Percentiles rank a stretch among this genome's conserved stretches.
phyloP scores from a whole-genome alignment of 2,329 filamentous ascomycete genomes.

The Trematosphaeria pertusa region DNA sequence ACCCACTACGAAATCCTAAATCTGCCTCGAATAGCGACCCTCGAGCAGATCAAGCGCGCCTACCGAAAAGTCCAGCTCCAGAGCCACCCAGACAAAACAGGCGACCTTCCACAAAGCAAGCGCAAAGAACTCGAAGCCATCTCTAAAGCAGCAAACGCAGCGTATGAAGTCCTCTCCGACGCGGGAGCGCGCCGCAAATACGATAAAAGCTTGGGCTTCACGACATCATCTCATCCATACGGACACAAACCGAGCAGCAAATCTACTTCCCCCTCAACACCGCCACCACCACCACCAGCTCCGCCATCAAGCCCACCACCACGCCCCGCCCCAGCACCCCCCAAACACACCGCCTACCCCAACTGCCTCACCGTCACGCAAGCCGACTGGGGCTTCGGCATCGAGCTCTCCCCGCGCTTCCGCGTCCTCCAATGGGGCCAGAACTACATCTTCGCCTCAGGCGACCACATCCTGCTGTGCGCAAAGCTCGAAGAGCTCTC shows the following conservation, averaged over 20 bases:
- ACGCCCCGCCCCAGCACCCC: too few species aligned
- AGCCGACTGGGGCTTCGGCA: neutral
- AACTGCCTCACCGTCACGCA: neutral
- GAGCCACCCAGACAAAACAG: slow-evolving; percentile 6
- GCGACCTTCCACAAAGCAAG: neutral
- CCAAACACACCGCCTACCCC: neutral
- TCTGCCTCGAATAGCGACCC: too few species aligned
- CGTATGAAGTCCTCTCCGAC: slow-evolving; percentile 3
- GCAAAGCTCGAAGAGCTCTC: neutral
- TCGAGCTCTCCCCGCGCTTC: neutral
- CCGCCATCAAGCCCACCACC: too few species aligned
- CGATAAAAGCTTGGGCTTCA: too few species aligned
- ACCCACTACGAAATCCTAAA: too few species aligned
- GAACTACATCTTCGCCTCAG: slow-evolving; percentile 1
- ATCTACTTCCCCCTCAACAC: too few species aligned
- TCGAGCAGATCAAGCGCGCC: slow-evolving; percentile 14
- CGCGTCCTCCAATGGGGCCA: neutral
- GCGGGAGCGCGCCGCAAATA: neutral
- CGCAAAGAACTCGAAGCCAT: slow-evolving; percentile 1
- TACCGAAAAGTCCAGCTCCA: slow-evolving; percentile 3
- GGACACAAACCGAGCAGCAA: too few species aligned
- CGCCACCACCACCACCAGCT: too few species aligned
- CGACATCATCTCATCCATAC: too few species aligned
- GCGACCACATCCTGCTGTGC: neutral
- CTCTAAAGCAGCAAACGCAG: slow-evolving; percentile 4